Base-by-base conservation (phyloP, 2,329 filamentous ascomycete species). In the Cryphonectria parasitica region DNA sequence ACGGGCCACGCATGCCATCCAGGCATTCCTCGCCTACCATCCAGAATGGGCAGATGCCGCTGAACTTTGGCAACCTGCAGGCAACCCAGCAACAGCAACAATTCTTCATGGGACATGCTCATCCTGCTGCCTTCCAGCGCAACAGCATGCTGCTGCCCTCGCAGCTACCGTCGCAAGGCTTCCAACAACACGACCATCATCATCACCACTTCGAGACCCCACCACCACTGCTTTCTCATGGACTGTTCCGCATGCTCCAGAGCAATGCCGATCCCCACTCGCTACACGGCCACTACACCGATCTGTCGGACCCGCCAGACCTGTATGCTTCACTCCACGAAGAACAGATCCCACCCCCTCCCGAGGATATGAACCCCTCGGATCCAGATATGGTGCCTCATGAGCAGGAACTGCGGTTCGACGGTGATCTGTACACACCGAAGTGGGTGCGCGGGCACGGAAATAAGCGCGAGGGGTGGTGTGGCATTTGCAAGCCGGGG, bases 381-480 rank as follows among this genome's bases (percentile, higher is more conserved):
- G 91, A 95, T 76, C 90, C 91, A 1, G 91, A 94, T 72, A 83
- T 95, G 77, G 84, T 91, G 15, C 92, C 92, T 7, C 91, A 93
- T 74, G 92, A 95, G 80, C 92, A 95, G 78, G 91, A 92, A 74
- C 82, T 94, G 71, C 88, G 93, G 64, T 97, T 94, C 75, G 90
- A 90, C 67, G 92, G 92, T 64, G 93, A 97, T 76, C 81, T 96
- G 69, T 96, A 96, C 82, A 95, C 93, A 1, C 93, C 93, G 1
- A 87, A 86, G 75, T 97, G 92, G 92, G 91, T 96, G 28, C 90
- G 93, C 49, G 93, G 93, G 31, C 92, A 95, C 73, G 93, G 93
- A 36, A 94, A 94, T 81, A 94, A 95, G 83, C 90, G 93, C 58
- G 93, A 95, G 79, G 93, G 93, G 3, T 97, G 93, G 93, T 97